A percentile compares a stretch with the other conserved stretches of the same genome.
Evolutionary conservation across 2,329 filamentous ascomycete species (phyloP).

Genomic region (Aspergillus neoniger): DNA sequence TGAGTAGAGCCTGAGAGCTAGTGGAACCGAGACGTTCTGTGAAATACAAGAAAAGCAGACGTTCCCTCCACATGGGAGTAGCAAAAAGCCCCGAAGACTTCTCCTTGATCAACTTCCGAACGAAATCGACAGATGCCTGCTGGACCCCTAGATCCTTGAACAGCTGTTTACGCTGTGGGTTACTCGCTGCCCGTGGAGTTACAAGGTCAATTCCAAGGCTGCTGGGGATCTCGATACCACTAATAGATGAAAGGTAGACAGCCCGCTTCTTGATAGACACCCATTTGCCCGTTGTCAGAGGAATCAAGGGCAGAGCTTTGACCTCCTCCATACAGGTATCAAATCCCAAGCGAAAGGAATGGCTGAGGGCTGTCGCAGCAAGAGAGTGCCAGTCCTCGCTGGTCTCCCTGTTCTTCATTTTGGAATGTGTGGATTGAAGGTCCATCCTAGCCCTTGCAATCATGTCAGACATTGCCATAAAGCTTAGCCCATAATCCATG

Average conservation of each 20-base stretch:
- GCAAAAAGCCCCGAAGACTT: not conserved
- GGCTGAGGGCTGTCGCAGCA: constrained; percentile 1
- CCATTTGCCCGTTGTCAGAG: not conserved
- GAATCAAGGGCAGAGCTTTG: not conserved
- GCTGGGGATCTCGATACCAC: not conserved
- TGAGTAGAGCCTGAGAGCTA: not conserved
- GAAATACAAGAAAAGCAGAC: constrained; percentile 10
- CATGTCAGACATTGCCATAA: not conserved
- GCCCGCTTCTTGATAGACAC: not conserved
- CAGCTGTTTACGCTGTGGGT: not conserved
- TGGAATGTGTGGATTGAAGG: constrained; percentile 2
- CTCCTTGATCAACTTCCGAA: not conserved
- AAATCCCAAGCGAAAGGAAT: not conserved
- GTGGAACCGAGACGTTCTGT: not conserved
- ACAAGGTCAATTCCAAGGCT: not conserved
- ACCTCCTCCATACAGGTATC: not conserved
- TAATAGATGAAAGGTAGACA: not conserved
- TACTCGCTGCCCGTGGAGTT: not conserved
- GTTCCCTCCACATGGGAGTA: not conserved
- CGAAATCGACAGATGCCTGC: not conserved
- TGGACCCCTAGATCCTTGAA: constrained; percentile 3
- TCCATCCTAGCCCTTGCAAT: not conserved
- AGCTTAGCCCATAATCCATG: constrained; percentile 4
- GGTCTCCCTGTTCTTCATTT: not conserved
- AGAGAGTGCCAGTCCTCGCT: constrained; percentile 13